Evolutionary conservation across 2,329 filamentous ascomycete genomes (phyloP), one percentile per base, ranked within the genome.

Genomic region (Colletotrichum somersetense): DNA sequence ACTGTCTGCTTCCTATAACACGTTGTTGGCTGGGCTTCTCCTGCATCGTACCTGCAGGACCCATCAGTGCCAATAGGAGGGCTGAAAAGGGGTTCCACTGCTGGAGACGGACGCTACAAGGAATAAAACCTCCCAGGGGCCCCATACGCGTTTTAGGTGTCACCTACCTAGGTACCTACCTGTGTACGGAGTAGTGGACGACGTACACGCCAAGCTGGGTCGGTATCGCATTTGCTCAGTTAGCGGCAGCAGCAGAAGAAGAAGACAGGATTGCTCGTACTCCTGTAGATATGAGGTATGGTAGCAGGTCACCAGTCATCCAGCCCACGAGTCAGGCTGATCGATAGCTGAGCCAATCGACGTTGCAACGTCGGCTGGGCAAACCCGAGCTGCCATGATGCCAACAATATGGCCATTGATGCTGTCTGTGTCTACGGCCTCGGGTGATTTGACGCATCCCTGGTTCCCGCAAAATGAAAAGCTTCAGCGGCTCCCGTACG

Each of bases 381-480:
- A 33, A 46, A 52, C 59, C 59, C 59, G 33, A 52, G 48, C 12
- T 14, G 12, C 30, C n/a, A 18, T 50, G 20, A 16, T 46, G 10
- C 14, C 38, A 52, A 20, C 20, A 23, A 52, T 7, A 52, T 52
- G 20, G 40, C 35, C 46, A 20, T 42, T 4, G 46, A 48, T n/a
- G 33, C 26, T 26, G 26, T 26, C 14, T 16, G 30, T 42, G 61
- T 10, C 48, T n/a, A 52, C 59, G 38, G 30, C 66, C 56, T 71
- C 42, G 56, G 42, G 48, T 64, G 57, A 52, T 62, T 50, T 55
- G 52, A 30, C 48, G 65, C 42, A 55, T 53, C 23, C 63, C 69
- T 53, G 30, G 57, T 59, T 55, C 38, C 65, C 62, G 35, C 58
- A 35, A 48, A 8, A 53, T 42, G 52, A 62, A 46, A 20, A 46